Base-by-base conservation (phyloP, 805 yeast species). In the Starmerella stigmatis region DNA sequence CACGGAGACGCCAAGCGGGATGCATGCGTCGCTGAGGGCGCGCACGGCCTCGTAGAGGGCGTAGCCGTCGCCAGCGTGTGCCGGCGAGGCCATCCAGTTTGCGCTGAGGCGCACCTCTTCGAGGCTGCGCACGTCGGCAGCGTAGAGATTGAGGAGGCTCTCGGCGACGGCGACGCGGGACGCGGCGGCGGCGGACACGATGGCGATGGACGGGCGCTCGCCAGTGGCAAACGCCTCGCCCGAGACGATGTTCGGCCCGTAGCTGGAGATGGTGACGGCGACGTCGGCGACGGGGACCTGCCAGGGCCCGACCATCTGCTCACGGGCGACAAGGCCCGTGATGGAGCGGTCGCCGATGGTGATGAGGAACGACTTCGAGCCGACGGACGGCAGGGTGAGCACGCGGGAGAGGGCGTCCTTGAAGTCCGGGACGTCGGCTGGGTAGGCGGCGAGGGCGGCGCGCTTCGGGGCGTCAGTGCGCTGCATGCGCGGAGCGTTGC, bases 281-380 rank as follows among this genome's bases (percentile, higher is more conserved):
- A 88, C 96, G 62, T 92, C 97, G 15, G 97, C 92, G 26, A 92
- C 97, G 40, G 99, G 98, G 9, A 83, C 92, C 71, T 92, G 99
- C 97, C 97, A 92, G 61, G 97, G 97, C 31, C 98, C 98, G 49
- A 92, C 97, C 79, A 88, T 79, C 69, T 92, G 98, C 64, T 92
- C 98, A 63, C 98, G 79, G 59, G 94, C 97, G 50, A 92, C 81
- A 56, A 92, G 74, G 45, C 98, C 98, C 23, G 97, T 89, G 51
- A 92, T 92, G n/a, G 94, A 74, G 67, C 98, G 80, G 66, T 92
- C 98, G 65, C 96, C 98, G 61, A 92, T 92, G n/a, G 97, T 92
- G 61, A 92, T 83, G 60, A 92, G 71, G 71, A 92, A 92, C 42
- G 81, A 79, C 68, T 92, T 92, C 33, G 96, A 86, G 21, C 94